Base-by-base conservation (phyloP, 139 green algal genomes). In the Picochlorum sp. region DNA sequence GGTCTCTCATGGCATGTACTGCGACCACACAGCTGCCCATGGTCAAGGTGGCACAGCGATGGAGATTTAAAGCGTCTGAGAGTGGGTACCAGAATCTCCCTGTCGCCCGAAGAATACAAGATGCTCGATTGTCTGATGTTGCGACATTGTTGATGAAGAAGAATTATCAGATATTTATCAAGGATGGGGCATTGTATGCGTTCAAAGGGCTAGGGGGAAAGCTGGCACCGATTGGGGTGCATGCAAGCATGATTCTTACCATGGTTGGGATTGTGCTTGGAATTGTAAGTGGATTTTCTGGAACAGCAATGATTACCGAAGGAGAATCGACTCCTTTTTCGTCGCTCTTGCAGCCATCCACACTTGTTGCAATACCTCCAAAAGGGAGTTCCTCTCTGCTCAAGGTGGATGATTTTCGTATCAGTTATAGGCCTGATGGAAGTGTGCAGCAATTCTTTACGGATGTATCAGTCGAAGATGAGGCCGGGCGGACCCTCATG, bases 141-240 rank as follows among this genome's bases (percentile, higher is more conserved):
- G 89, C 74, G 0, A 7, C 13, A 0, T 8, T 73, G 3, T 79
- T 97, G 23, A n/a, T 20, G 2, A 44, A 41, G 4, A 84, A 72
- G 15, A 81, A 84, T 1, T 97, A 95, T 79, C 84, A 96, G 74
- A 83, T 97, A 4, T 98, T 97, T 57, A 18, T 91, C n/a, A 72
- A 86, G 47, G 82, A 79, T 8, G 65, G 70, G 3, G 49, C 45
- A 45, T 70, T 98, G 70, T 99, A 99, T 74, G 94, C 79, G 0
- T 99, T 99, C 83, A 97, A 97, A 72, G 92, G 92, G 6, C 73
- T 98, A 32, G 82, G 83, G 18, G 94, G 94, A 24, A 81, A 88
- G 37, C 55, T 97, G 13, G 94, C 86, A 0, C 94, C 94, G 21
- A 97, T 99, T 47, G 93, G 90, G 4, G 94, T 99, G 47, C 94